Evolutionary conservation across 306 rosid species (phyloP), one percentile per base, ranked within the genome.

Genomic region (Phaseolus lunatus): DNA sequence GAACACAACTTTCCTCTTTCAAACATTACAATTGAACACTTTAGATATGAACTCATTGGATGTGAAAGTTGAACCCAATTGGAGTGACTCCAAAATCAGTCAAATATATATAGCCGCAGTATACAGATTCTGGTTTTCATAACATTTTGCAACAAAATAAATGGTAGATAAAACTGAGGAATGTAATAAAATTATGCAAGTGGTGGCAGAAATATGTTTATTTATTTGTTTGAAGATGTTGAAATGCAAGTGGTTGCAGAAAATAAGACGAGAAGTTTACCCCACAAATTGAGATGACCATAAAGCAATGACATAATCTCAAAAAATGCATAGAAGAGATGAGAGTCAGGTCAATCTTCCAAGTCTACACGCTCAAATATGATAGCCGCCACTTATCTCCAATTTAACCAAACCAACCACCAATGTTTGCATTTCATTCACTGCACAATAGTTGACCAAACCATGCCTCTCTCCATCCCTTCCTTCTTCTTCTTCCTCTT

Each of bases 401-500:
- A 23, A 43, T 39, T 39, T 5, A 64, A 16, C 31, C 47, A 0
- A 66, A 65, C 33, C 53, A 41, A 43, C 1, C 72, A 11, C 49
- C 18, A 7, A 19, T 9, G 5, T 29, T 62, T 35, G 31, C 62
- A 23, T 24, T 7, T 11, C 35, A 57, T 24, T 22, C 15, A 1
- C 10, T 12, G 13, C 63, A 57, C 64, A 57, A 45, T 44, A 20
- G 6, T 66, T 67, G 53, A 63, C 47, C 69, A 9, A 33, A 1
- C 70, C 27, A 65, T 65, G 70, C 2, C 18, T 65, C 27, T 64
- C 70, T 9, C 27, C 47, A 35, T 18, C 31, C 4, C 61, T 27
- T 16, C 20, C 29, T 44, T 16, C 73, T 24, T 69, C 74, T 16
- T 53, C 83, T 0, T 12, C 83, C 3, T 86, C 65, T 13, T 85